phyloP scores from a whole-genome alignment of 164 flowering plant species.

The Nelumbo lutea region DNA sequence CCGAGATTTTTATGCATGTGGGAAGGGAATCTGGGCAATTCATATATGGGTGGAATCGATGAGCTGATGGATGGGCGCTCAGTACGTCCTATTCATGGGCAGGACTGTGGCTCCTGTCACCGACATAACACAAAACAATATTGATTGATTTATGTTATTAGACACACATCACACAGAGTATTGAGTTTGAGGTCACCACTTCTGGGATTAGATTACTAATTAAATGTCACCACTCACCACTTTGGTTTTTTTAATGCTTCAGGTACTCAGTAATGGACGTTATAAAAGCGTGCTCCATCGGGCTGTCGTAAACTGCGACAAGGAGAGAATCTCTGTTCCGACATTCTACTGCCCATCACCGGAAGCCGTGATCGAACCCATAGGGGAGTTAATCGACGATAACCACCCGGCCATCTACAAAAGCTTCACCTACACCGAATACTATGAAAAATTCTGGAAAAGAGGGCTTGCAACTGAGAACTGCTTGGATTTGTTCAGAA shows the following conservation, averaged over 20 bases:
- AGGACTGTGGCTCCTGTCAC: too few species aligned
- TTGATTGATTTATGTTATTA: too few species aligned
- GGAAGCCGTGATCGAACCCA: slow-evolving; percentile 45
- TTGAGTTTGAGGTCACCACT: too few species aligned
- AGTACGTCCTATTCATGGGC: too few species aligned
- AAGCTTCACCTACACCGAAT: slow-evolving; percentile 34
- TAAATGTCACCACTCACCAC: background rate
- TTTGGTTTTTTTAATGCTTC: background rate
- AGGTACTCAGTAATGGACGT: slow-evolving; percentile 59
- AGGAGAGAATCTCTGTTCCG: slow-evolving; percentile 53
- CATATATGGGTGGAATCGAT: too few species aligned
- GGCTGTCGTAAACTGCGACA: slow-evolving; percentile 46
- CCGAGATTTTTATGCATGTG: too few species aligned
- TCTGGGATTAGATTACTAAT: background rate
- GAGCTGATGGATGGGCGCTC: too few species aligned
- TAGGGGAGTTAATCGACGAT: slow-evolving; percentile 21
- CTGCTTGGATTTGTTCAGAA: slow-evolving; percentile 40
- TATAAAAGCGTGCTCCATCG: slow-evolving; percentile 65
- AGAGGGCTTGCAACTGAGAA: slow-evolving; percentile 28
- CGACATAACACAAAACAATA: too few species aligned
- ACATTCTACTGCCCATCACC: slow-evolving; percentile 56
- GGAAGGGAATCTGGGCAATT: too few species aligned
- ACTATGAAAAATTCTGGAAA: slow-evolving; percentile 45
- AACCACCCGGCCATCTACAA: slow-evolving; percentile 30
- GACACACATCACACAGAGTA: too few species aligned